Conservation (phyloP, 148 eudicot species). For the Camellia japonica region DNA sequence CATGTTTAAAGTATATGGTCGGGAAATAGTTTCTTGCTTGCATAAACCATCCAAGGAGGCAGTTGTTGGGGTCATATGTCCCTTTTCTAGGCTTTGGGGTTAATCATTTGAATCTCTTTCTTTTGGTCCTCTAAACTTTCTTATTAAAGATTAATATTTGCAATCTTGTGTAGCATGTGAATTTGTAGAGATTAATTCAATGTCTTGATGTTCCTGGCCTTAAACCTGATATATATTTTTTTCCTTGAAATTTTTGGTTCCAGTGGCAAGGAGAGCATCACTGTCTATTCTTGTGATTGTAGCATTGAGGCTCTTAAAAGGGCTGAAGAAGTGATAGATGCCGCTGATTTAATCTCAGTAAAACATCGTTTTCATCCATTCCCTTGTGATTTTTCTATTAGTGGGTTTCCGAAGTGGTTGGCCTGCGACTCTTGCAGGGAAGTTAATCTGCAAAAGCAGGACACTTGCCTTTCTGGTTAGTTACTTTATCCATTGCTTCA, state of each 20-base stretch:
- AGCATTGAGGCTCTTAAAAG: constrained; percentile 91
- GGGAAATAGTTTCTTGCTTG: too few species aligned
- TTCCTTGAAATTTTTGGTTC: constrained; percentile 7
- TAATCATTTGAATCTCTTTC: constrained; percentile 1
- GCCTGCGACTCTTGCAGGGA: constrained; percentile 53
- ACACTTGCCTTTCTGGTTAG: constrained; percentile 40
- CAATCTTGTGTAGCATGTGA: not conserved
- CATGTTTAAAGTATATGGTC: too few species aligned
- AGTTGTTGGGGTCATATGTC: not conserved
- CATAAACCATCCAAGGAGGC: not conserved
- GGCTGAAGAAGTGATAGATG: constrained; percentile 49
- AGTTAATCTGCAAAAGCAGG: constrained; percentile 23
- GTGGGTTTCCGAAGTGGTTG: constrained; percentile 76
- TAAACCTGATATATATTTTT: not conserved
- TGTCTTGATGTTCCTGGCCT: constrained; percentile 2
- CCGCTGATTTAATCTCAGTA: constrained; percentile 32
- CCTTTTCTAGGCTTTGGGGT: not conserved
- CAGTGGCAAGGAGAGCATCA: constrained; percentile 53
- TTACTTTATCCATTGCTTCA: not conserved
- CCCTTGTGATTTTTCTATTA: constrained; percentile 68
- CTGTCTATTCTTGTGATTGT: constrained; percentile 86
- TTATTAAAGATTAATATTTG: not conserved
- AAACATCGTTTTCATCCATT: constrained; percentile 62
- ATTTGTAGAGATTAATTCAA: not conserved
- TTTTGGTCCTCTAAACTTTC: not conserved